phyloP scores from a whole-genome alignment of 2,329 filamentous ascomycete species.

The Thelonectria blattea region DNA sequence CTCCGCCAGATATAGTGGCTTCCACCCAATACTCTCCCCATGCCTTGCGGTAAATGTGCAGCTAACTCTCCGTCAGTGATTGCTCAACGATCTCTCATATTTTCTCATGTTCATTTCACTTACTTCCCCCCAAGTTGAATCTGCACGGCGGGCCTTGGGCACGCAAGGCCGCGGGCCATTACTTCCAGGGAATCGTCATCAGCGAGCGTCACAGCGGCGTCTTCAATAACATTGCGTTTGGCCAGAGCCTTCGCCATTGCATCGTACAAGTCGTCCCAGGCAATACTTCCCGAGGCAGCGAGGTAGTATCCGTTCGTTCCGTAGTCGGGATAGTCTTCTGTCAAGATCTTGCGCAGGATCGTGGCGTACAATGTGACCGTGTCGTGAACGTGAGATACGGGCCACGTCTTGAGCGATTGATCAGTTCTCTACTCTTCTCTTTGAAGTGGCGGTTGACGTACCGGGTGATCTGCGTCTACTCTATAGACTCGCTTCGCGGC shows the following conservation, averaged over 20 bases:
- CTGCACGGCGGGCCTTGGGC: background rate
- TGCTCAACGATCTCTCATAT: background rate
- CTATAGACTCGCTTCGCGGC: conserved; percentile 14
- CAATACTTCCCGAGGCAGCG: conserved; percentile 53
- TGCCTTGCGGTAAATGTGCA: conserved; percentile 46
- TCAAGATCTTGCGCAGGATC: conserved; percentile 52
- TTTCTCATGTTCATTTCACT: background rate
- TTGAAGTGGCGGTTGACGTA: background rate
- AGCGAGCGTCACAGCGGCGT: conserved; percentile 44
- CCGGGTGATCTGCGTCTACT: conserved; percentile 11
- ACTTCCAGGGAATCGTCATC: conserved; percentile 43
- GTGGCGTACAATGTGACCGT: conserved; percentile 53
- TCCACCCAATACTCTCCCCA: conserved; percentile 53
- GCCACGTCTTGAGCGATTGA: conserved; percentile 50
- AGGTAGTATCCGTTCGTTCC: conserved; percentile 58
- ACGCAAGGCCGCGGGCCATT: conserved; percentile 45
- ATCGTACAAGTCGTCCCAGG: conserved; percentile 57
- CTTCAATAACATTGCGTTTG: conserved; percentile 47
- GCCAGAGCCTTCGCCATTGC: conserved; percentile 51
- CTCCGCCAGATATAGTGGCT: conserved; percentile 46
- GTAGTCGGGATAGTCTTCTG: conserved; percentile 43
- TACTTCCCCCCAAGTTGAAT: conserved; percentile 17
- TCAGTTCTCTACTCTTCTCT: background rate
- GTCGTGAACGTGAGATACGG: conserved; percentile 58
- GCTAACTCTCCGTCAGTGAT: conserved; percentile 52